Conservation (phyloP, 768 basidiomycete genomes). For the Austroboletus eburneus region DNA sequence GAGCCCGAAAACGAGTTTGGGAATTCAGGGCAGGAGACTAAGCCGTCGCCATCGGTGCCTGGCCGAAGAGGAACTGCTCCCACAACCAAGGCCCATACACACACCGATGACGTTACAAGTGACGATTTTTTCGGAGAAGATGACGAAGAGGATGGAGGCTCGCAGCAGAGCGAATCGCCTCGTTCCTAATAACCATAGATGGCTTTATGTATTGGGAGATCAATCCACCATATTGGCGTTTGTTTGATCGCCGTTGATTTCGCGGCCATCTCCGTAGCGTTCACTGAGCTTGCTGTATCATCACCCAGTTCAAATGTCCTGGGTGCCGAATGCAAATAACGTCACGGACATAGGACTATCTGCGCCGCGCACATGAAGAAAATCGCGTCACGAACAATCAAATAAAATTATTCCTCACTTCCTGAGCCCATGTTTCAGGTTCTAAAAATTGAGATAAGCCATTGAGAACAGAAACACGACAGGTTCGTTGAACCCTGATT, state of each 20-base stretch:
- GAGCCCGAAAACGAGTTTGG: slow-evolving; percentile 54
- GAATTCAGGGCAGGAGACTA: slow-evolving; percentile 7
- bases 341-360: too few relatives aligned
- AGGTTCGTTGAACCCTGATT: not conserved
- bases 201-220: slow-evolving; percentile 45
- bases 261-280: too few relatives aligned
- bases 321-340: too few relatives aligned
- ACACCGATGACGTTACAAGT: slow-evolving; percentile 10
- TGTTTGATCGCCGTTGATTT: not conserved
- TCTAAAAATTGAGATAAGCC: not conserved
- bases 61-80: slow-evolving; percentile 6
- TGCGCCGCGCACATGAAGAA: too few relatives aligned
- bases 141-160: slow-evolving; percentile 11
- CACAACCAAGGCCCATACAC: slow-evolving; percentile 3
- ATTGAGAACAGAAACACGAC: not conserved
- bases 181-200: slow-evolving; percentile 3
- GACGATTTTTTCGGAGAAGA: slow-evolving; percentile 32
- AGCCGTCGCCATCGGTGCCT: not conserved
- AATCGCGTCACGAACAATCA: not conserved
- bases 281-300: too few relatives aligned
- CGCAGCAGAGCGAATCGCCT: slow-evolving; percentile 14
- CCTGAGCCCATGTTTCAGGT: not conserved
- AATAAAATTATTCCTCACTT: too few relatives aligned
- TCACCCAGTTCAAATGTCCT: too few relatives aligned
- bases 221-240: not conserved